Evolutionary conservation across 768 basidiomycete species (phyloP).

Genomic region (Mycena floridula): DNA sequence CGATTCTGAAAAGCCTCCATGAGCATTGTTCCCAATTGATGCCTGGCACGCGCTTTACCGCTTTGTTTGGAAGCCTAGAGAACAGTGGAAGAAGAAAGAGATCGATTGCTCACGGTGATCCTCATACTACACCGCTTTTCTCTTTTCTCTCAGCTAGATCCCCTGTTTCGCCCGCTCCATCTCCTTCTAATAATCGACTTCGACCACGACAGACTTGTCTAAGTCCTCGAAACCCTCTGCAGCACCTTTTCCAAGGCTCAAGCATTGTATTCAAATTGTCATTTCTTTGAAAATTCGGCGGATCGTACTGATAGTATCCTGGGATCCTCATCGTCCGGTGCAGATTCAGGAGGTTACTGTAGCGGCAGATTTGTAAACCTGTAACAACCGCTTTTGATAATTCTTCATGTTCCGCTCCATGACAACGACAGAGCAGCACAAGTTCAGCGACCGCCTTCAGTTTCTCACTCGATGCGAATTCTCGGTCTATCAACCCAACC

Average conservation of each 20-base stretch:
- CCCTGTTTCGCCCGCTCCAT: constrained; percentile 75
- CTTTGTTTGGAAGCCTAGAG: constrained; percentile 66
- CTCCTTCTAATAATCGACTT: constrained; percentile 64
- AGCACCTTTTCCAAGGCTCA: constrained; percentile 67
- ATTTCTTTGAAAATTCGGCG: constrained; percentile 58
- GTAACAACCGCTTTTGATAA: too few species aligned
- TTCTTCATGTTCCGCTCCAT: too few species aligned
- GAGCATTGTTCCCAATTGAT: constrained; percentile 76
- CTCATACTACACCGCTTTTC: constrained; percentile 83
- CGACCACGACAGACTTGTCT: constrained; percentile 45
- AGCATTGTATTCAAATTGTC: constrained; percentile 67
- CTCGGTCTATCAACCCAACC: too few species aligned
- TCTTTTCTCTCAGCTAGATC: constrained; percentile 68
- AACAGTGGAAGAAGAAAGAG: not conserved
- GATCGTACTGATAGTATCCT: constrained; percentile 85
- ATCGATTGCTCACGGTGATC: constrained; percentile 51
- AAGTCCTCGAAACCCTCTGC: constrained; percentile 67
- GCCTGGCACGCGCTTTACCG: constrained; percentile 62
- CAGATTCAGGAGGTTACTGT: constrained; percentile 72
- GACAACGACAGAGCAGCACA: too few species aligned
- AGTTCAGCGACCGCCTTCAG: too few species aligned
- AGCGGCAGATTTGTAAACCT: too few species aligned
- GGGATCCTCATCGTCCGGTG: constrained; percentile 70
- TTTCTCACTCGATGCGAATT: too few species aligned
- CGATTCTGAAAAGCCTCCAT: constrained; percentile 82